Base-by-base conservation (phyloP, 1,139 yeast genomes). In the Suhomyces chickasaworum region DNA sequence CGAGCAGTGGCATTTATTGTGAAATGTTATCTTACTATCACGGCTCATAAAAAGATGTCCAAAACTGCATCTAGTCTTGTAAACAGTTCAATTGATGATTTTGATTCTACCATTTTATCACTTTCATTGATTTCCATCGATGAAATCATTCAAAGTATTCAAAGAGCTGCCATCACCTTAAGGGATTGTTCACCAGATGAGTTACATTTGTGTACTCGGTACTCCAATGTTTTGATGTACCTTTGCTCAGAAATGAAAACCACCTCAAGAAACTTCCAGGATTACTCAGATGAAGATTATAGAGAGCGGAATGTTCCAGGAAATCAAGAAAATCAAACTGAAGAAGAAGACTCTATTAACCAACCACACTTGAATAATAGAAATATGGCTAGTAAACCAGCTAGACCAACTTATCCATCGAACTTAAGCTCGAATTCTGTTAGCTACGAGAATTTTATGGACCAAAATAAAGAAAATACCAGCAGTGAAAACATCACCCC, bases 121-220 rank as follows among this genome's bases (percentile, higher is more conserved):
- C 63, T 86, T 35, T 80, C 87, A 35, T 78, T 83, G 38, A 84
- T 86, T 15, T 83, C 89, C 1, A 76, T 81, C 7, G 89, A 83
- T 45, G 93, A 86, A 48, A 84, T 89, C 15, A 73, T 87, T 29
- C 77, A 76, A 30, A 76, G 83, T 41, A 83, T 90, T 47, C 86
- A 84, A 56, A 77, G 78, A 42, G 87, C 95, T 1, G 95, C 96
- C 0, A 77, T 82, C 20, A 84, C 87, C 1, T 67, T 90, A 36
- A 70, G 89, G 45, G 95, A 88, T 55, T 86, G 96, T 37, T 81
- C 96, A 0, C 97, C 97, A 0, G 97, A 90, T 65, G 95, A 88
- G 53, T 71, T 90, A 39, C 97, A 90, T 66, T 69, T 90, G 43
- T 84, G 95, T 60, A 81, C 88, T 0, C 69, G 95, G 50, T 88